Evolutionary conservation across 2,329 filamentous ascomycete genomes (phyloP).

Genomic region (Graphium sp.): DNA sequence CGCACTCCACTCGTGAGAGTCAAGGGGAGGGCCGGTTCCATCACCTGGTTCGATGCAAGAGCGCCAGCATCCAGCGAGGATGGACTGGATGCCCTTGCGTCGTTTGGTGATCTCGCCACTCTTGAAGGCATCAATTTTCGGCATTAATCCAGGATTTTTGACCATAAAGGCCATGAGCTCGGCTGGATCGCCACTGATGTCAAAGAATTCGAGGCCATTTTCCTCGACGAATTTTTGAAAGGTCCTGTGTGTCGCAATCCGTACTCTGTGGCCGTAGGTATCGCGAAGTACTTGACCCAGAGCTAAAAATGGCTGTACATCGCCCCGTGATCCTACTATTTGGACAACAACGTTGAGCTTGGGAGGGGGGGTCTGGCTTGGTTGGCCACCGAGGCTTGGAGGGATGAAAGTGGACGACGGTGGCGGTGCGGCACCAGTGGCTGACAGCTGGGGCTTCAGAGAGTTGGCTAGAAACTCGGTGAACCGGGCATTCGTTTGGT

Average conservation of each 20-base stretch:
- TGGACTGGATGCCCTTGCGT: slow-evolving; percentile 58
- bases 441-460: slow-evolving; percentile 36
- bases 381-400: slow-evolving; percentile 49
- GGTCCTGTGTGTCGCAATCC: slow-evolving; percentile 54
- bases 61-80: slow-evolving; percentile 73
- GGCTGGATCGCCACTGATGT: slow-evolving; percentile 58
- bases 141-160: slow-evolving; percentile 74
- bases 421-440: slow-evolving; percentile 17
- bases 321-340: slow-evolving; percentile 57
- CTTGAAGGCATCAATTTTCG: slow-evolving; percentile 58
- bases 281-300: slow-evolving; percentile 48
- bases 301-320: slow-evolving; percentile 62
- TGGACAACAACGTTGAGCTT: slow-evolving; percentile 57
- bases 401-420: slow-evolving; percentile 57
- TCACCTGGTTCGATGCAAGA: slow-evolving; percentile 70
- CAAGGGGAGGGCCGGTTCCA: slow-evolving; percentile 33
- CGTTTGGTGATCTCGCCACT: slow-evolving; percentile 63
- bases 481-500: slow-evolving; percentile 49
- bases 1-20: slow-evolving; percentile 27
- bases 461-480: slow-evolving; percentile 52
- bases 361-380: slow-evolving; percentile 37
- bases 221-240: slow-evolving; percentile 55
- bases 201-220: slow-evolving; percentile 59
- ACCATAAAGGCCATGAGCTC: slow-evolving; percentile 84
- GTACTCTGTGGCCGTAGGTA: slow-evolving; percentile 52